phyloP scores from a whole-genome alignment of 176 grass and related monocot species.

The Paspalum vaginatum region DNA sequence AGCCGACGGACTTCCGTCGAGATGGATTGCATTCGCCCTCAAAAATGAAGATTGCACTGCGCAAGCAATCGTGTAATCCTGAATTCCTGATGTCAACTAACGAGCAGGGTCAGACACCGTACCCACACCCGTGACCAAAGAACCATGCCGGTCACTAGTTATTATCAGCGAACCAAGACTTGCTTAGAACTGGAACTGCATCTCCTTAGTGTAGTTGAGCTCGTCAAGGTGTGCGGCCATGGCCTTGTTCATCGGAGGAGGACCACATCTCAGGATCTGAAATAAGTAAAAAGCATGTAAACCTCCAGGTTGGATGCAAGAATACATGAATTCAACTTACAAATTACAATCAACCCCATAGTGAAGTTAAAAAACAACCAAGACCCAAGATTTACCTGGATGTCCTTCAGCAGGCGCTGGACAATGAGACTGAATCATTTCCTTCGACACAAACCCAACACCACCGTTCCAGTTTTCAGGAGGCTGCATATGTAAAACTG shows the following conservation, averaged over 20 bases:
- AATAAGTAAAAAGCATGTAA: slow-evolving; percentile 13
- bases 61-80: not conserved
- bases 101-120: not conserved
- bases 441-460: slow-evolving; percentile 91
- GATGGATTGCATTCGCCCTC: not conserved
- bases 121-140: not conserved
- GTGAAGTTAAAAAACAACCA: not conserved
- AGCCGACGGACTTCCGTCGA: not conserved
- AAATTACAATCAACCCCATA: not conserved
- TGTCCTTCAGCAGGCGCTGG: slow-evolving; percentile 69
- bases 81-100: slow-evolving; percentile 15
- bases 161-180: slow-evolving; percentile 8
- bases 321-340: not conserved
- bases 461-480: slow-evolving; percentile 85
- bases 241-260: slow-evolving; percentile 99
- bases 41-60: slow-evolving; percentile 15
- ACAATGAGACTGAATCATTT: slow-evolving; percentile 84
- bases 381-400: slow-evolving; percentile 63
- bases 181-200: slow-evolving; percentile 94
- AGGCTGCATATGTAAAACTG: slow-evolving; percentile 60
- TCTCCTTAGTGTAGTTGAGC: slow-evolving; percentile 85
- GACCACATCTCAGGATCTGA: slow-evolving; percentile 92
- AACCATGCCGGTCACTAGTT: slow-evolving; percentile 8
- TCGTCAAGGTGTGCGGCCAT: slow-evolving; percentile 85
- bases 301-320: not conserved